phyloP scores from a whole-genome alignment of 495 filamentous ascomycete species.

The Penicillium angulare region DNA sequence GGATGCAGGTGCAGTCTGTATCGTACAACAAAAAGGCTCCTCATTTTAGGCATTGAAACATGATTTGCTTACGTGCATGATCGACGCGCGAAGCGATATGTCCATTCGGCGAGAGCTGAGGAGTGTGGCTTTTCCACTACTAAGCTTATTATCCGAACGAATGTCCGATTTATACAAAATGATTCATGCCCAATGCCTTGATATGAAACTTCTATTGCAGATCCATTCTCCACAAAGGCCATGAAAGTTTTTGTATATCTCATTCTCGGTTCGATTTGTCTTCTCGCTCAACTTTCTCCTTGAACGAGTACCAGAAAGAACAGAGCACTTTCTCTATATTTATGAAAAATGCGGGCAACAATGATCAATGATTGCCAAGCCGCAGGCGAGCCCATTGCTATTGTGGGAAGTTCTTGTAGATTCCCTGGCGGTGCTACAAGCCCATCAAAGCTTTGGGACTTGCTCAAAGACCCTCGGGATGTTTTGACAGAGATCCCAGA shows the following conservation, averaged over 20 bases:
- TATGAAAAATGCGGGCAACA: constrained; percentile 1
- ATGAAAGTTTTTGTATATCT: background rate
- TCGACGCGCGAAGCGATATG: background rate
- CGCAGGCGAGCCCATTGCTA: constrained; percentile 39
- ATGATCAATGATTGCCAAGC: constrained; percentile 10
- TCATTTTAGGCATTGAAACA: background rate
- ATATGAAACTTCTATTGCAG: background rate
- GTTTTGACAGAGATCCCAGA: constrained; percentile 35
- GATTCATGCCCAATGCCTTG: background rate
- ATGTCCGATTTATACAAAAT: background rate
- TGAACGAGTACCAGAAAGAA: background rate
- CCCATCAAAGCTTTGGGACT: constrained; percentile 35
- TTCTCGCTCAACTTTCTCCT: no score
- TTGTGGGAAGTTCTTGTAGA: constrained; percentile 48
- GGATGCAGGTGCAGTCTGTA: background rate
- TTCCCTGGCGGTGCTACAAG: constrained; percentile 51
- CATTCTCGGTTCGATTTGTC: no score
- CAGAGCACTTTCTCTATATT: constrained; percentile 3
- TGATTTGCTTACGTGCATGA: constrained; percentile 10
- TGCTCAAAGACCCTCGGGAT: constrained; percentile 33
- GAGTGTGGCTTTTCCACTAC: background rate
- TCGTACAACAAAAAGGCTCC: background rate
- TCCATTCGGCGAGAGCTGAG: background rate
- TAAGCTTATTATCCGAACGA: background rate
- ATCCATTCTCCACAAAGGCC: background rate